These are phyloP conservation scores for Stagonosporopsis vannaccii DNA, from an alignment of 2,329 filamentous ascomycete species.

Conservation along the genomic window DNA sequence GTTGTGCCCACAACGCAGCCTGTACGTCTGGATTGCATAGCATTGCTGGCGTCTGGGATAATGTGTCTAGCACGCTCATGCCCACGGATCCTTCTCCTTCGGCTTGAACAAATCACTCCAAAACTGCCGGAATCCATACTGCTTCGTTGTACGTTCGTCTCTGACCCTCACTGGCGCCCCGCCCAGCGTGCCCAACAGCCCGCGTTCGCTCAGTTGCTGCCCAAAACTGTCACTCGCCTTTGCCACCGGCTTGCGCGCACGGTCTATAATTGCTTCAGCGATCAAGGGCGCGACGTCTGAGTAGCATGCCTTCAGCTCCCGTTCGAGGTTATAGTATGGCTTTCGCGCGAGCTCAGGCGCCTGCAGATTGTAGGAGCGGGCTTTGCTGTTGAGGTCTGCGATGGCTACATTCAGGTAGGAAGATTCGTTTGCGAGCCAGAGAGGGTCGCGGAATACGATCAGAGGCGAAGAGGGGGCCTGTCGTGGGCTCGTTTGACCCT, in stretches of 20 bases:
- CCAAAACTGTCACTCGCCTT: slow-evolving; percentile 42
- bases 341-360: slow-evolving; percentile 92
- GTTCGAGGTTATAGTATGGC: slow-evolving; percentile 83
- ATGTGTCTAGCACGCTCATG: neutral
- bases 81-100: slow-evolving; percentile 16
- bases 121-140: slow-evolving; percentile 86
- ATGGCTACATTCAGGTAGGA: slow-evolving; percentile 80
- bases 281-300: slow-evolving; percentile 84
- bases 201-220: slow-evolving; percentile 53
- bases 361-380: slow-evolving; percentile 92
- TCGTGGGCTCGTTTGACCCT: neutral
- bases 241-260: slow-evolving; percentile 62
- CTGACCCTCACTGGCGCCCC: slow-evolving; percentile 66
- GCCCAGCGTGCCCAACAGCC: slow-evolving; percentile 70
- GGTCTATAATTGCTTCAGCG: slow-evolving; percentile 73
- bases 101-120: slow-evolving; percentile 80
- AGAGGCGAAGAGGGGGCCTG: slow-evolving; percentile 34
- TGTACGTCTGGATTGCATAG: no score
- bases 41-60: no score
- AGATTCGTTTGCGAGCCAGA: slow-evolving; percentile 76
- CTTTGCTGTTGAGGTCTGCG: slow-evolving; percentile 77
- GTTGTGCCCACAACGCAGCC: no score
- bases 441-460: slow-evolving; percentile 76
- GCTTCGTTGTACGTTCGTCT: slow-evolving; percentile 74
- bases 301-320: slow-evolving; percentile 82